Conservation (phyloP, 192 early-diverging fungal species). For the Chytriomyces sp. region DNA sequence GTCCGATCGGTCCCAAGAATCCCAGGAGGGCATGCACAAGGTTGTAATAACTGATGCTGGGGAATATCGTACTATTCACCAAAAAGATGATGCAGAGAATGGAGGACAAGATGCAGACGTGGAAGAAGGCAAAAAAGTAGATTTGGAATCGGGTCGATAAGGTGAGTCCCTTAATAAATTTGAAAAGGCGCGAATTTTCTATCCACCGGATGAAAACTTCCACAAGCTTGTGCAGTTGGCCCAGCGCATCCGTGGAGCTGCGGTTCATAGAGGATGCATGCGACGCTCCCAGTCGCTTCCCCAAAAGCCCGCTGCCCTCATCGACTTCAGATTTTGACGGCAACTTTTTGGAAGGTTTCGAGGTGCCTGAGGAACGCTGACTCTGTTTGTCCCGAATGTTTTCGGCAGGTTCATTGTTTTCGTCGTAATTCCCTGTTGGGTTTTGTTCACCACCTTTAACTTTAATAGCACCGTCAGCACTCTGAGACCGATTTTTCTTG, state of each 20-base stretch:
- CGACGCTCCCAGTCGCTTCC: too few species aligned
- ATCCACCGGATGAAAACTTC: not conserved
- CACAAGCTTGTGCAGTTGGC: not conserved
- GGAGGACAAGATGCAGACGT: not conserved
- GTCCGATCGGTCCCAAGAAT: not conserved
- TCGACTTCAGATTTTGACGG: too few species aligned
- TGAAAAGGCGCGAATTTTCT: not conserved
- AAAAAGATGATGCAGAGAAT: not conserved
- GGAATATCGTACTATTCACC: not conserved
- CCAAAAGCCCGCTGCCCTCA: too few species aligned
- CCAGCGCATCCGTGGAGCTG: not conserved
- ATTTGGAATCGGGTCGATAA: slow-evolving; percentile 11
- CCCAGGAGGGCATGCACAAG: slow-evolving; percentile 7
- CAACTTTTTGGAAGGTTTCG: too few species aligned
- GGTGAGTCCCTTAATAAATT: not conserved
- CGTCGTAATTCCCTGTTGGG: too few species aligned
- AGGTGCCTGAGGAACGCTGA: too few species aligned
- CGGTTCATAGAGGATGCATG: slow-evolving; percentile 17
- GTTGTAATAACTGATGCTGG: slow-evolving; percentile 13
- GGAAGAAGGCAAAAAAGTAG: slow-evolving; percentile 1
- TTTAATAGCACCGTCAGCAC: too few species aligned
- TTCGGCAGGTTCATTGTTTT: too few species aligned
- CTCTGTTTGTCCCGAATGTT: too few species aligned
- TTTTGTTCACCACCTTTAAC: too few species aligned
- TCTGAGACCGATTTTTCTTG: too few species aligned